Conservation (phyloP, 495 filamentous ascomycete species). For the Xylaria sp. region DNA sequence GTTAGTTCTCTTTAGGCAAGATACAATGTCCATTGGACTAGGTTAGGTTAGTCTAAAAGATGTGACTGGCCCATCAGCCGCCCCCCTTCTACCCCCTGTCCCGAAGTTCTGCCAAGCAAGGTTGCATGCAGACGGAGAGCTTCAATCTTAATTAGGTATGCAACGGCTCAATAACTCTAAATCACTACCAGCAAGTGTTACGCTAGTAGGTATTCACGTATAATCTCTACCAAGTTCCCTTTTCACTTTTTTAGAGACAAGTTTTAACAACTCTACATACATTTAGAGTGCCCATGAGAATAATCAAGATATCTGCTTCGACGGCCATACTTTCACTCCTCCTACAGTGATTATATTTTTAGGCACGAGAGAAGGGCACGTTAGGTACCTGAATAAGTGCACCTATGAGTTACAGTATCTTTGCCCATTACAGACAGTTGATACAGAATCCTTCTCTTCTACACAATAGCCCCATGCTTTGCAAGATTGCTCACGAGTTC, state of each 20-base stretch:
- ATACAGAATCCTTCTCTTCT: neutral
- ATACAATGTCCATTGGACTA: conserved; percentile 5
- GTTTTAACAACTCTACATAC: no score
- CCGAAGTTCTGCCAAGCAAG: conserved; percentile 30
- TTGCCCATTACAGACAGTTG: neutral
- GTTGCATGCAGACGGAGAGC: neutral
- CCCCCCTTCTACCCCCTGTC: neutral
- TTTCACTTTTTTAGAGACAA: neutral
- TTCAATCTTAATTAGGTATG: no score
- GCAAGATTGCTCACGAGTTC: neutral
- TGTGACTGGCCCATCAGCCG: conserved; percentile 15
- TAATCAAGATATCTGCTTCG: neutral
- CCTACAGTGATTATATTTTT: neutral
- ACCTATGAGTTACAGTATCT: neutral
- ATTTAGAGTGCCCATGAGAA: neutral
- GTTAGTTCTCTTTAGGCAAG: neutral
- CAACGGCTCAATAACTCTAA: neutral
- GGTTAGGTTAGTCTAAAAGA: no score
- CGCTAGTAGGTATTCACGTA: no score
- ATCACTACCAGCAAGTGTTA: no score
- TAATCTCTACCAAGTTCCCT: no score
- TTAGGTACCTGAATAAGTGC: neutral
- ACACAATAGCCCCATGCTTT: neutral
- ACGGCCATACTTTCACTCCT: neutral
- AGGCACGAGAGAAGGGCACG: neutral